Evolutionary conservation across 2,329 filamentous ascomycete genomes (phyloP), one percentile per base, ranked within the genome.

Genomic region (Pseudocercospora fijiensis): DNA sequence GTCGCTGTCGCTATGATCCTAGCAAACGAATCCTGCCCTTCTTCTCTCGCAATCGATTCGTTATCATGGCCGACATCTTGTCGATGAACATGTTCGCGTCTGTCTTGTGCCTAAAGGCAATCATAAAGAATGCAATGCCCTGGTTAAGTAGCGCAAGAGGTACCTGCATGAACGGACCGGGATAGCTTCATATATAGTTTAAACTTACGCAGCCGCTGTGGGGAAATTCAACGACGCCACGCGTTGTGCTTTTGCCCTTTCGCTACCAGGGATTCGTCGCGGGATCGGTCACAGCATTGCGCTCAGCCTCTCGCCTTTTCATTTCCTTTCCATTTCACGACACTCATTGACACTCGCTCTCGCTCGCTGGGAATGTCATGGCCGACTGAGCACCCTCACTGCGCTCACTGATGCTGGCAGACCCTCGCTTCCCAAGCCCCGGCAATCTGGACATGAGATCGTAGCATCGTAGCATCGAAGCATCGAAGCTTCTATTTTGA

Each of bases 371-470:
- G 30, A 11, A 13, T 33, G 3, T 11, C 13, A 33, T 33, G 30
- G 30, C 30, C 8, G 9, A 33, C 3, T 13, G 10, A 33, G 47
- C 47, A 26, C 22, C 18, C 26, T 27, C 10, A 33, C 22, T 24
- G 11, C 47, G 6, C 47, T 26, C 3, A 13, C 6, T 20, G n/a
- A 9, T 51, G 18, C 13, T 52, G 5, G 20, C 22, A 27, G 49
- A 26, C 49, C 13, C 18, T 52, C 49, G 16, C 26, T 53, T 27
- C 18, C 3, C 49, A n/a, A 24, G 3, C 18, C 18, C 53, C 53
- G 53, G 27, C 16, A 24, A 56, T 37, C 53, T 56, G 53, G 53
- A 56, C 53, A 56, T 56, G 53, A 56, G 28, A 56, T 37, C n/a
- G 53, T 7, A 41, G 53, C 45, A n/a, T n/a, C n/a, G n/a, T n/a